These are phyloP conservation scores for Carex cristatella DNA, from an alignment of 176 grass and related monocot species.

Conservation along the genomic window DNA sequence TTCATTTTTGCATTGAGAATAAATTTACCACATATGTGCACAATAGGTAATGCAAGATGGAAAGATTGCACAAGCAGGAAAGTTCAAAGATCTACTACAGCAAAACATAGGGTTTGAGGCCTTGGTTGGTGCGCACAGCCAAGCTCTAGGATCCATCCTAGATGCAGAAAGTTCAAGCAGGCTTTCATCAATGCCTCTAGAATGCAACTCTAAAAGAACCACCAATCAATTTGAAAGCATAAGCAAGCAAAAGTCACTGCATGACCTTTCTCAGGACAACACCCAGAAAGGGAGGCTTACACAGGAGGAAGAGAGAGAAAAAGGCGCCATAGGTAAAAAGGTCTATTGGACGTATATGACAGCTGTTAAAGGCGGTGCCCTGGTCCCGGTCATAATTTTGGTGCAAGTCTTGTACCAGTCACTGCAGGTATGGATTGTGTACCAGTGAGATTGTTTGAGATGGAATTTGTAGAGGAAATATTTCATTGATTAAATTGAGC, in stretches of 20 bases:
- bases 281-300: slow-evolving; percentile 70
- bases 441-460: not conserved
- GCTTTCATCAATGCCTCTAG: slow-evolving; percentile 25
- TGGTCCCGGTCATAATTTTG: slow-evolving; percentile 57
- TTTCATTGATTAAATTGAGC: no score
- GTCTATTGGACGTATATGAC: slow-evolving; percentile 86
- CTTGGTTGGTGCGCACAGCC: slow-evolving; percentile 85
- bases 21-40: slow-evolving; percentile 26
- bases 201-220: slow-evolving; percentile 40
- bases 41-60: slow-evolving; percentile 95
- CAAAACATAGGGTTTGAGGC: slow-evolving; percentile 89
- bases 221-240: slow-evolving; percentile 47
- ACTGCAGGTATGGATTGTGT: slow-evolving; percentile 37
- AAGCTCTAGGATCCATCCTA: slow-evolving; percentile 78
- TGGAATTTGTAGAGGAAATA: no score
- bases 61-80: slow-evolving; percentile 70
- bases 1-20: not conserved
- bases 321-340: slow-evolving; percentile 68
- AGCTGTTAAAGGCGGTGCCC: slow-evolving; percentile 58
- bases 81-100: slow-evolving; percentile 72
- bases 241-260: slow-evolving; percentile 71
- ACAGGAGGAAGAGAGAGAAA: slow-evolving; percentile 95
- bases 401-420: slow-evolving; percentile 69
- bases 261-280: slow-evolving; percentile 53
- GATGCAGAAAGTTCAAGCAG: slow-evolving; percentile 83